Conservation (phyloP, 345 rosid genomes). For the Cardamine chenopodiifolia region DNA sequence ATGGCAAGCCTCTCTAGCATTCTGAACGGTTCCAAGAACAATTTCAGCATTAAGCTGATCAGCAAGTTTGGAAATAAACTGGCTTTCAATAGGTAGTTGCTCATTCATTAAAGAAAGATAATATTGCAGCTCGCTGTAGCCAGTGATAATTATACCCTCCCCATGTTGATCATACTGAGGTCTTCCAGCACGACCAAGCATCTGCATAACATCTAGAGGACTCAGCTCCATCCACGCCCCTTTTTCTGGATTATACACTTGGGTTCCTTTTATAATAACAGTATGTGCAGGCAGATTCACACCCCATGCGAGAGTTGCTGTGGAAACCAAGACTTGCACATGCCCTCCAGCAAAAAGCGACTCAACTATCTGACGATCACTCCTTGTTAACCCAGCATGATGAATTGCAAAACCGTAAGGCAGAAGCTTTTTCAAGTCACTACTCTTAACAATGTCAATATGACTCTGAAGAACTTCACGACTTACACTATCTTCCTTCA, state of each 20-base stretch:
- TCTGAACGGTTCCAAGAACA: slow-evolving; percentile 94
- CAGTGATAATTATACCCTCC: slow-evolving; percentile 96
- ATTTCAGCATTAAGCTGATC: slow-evolving; percentile 99
- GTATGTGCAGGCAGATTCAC: slow-evolving; percentile 93
- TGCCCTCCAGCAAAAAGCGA: slow-evolving; percentile 71
- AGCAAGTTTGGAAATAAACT: slow-evolving; percentile 87
- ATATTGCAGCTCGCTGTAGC: slow-evolving; percentile 83
- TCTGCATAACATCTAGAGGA: slow-evolving; percentile 98
- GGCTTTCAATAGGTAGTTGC: slow-evolving; percentile 98
- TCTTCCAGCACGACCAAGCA: slow-evolving; percentile 99
- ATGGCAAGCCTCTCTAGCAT: slow-evolving; percentile 96
- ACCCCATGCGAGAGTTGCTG: slow-evolving; percentile 99
- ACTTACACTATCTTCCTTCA: slow-evolving; percentile 85
- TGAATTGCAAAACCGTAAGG: slow-evolving; percentile 95
- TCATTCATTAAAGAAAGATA: slow-evolving; percentile 96
- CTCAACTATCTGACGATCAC: slow-evolving; percentile 87
- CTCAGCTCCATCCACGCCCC: slow-evolving; percentile 97
- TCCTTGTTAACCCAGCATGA: slow-evolving; percentile 94
- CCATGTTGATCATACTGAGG: slow-evolving; percentile 93
- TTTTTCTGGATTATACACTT: slow-evolving; percentile 94
- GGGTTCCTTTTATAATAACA: slow-evolving; percentile 94
- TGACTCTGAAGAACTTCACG: slow-evolving; percentile 80
- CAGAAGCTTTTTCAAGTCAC: slow-evolving; percentile 78
- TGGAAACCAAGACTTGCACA: slow-evolving; percentile 88
- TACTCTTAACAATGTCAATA: slow-evolving; percentile 65